These are phyloP conservation scores for Syncephalastrum sp. DNA, from an alignment of 371 early-diverging fungal species.

Conservation along the genomic window DNA sequence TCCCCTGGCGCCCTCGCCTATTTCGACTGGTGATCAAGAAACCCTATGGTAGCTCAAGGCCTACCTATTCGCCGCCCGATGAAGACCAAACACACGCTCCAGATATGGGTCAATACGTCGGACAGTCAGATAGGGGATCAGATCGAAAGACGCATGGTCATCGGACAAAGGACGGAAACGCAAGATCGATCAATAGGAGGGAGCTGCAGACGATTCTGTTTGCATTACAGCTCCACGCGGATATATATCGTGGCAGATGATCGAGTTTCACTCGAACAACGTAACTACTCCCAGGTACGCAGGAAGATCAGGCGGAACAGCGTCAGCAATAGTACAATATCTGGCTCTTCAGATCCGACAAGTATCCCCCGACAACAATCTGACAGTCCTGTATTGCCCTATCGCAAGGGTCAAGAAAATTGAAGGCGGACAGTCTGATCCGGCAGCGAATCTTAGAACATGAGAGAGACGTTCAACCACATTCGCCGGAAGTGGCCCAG, in stretches of 20 bases:
- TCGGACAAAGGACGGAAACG: constrained; percentile 16
- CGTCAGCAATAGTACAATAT: constrained; percentile 8
- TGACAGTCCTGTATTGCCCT: too few species aligned
- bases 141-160: constrained; percentile 9
- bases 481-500: too few species aligned
- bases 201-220: constrained; percentile 20
- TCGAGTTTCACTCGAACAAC: constrained; percentile 19
- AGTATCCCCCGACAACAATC: neutral
- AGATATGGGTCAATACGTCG: constrained; percentile 9
- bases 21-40: too few species aligned
- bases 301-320: constrained; percentile 18
- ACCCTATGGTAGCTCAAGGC: too few species aligned
- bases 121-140: constrained; percentile 11
- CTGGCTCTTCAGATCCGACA: constrained; percentile 9
- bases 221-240: constrained; percentile 13
- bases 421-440: too few species aligned
- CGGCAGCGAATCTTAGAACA: too few species aligned
- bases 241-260: constrained; percentile 7
- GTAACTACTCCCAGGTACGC: constrained; percentile 21
- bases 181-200: constrained; percentile 20
- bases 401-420: too few species aligned
- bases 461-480: too few species aligned
- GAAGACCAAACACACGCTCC: too few species aligned
- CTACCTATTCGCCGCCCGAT: too few species aligned
- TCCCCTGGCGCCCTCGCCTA: too few species aligned